These are phyloP conservation scores for Chytridiales sp. DNA, from an alignment of 371 early-diverging fungal species.

Conservation along the genomic window DNA sequence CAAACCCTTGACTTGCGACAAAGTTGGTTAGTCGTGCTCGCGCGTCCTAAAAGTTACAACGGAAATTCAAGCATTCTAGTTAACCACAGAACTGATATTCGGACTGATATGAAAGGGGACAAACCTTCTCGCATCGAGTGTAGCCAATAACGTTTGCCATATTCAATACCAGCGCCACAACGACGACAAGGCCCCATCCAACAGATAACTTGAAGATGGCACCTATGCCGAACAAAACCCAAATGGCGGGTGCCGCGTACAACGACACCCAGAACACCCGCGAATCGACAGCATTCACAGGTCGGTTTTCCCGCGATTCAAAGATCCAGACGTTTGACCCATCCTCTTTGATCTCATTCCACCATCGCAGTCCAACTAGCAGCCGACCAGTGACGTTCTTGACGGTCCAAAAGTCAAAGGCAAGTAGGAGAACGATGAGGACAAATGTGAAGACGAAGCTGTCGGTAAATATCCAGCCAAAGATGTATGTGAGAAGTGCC, in stretches of 20 bases:
- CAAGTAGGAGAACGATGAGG: conserved; percentile 80
- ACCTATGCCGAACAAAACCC: conserved; percentile 79
- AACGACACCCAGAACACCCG: conserved; percentile 89
- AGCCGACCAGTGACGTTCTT: conserved; percentile 96
- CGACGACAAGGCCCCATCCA: conserved; percentile 82
- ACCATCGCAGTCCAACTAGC: conserved; percentile 96
- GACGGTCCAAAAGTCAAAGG: conserved; percentile 98
- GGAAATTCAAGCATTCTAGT: not conserved
- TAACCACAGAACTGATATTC: not conserved
- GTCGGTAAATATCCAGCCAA: conserved; percentile 73
- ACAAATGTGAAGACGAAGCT: conserved; percentile 92
- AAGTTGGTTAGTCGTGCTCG: conserved; percentile 39
- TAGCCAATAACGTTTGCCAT: conserved; percentile 93
- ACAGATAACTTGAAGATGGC: conserved; percentile 68
- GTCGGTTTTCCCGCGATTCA: conserved; percentile 79
- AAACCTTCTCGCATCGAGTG: conserved; percentile 87
- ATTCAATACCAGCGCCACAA: conserved; percentile 79
- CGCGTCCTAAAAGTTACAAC: conserved; percentile 40
- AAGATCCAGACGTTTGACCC: conserved; percentile 93
- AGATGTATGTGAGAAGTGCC: conserved; percentile 79
- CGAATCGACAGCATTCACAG: conserved; percentile 81
- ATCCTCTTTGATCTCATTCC: conserved; percentile 94
- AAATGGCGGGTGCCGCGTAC: conserved; percentile 81
- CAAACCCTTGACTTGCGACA: conserved; percentile 36
- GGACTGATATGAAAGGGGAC: conserved; percentile 2